These are phyloP conservation scores for Apiospora pterosperma DNA, from an alignment of 2,329 filamentous ascomycete genomes.

Conservation along the genomic window DNA sequence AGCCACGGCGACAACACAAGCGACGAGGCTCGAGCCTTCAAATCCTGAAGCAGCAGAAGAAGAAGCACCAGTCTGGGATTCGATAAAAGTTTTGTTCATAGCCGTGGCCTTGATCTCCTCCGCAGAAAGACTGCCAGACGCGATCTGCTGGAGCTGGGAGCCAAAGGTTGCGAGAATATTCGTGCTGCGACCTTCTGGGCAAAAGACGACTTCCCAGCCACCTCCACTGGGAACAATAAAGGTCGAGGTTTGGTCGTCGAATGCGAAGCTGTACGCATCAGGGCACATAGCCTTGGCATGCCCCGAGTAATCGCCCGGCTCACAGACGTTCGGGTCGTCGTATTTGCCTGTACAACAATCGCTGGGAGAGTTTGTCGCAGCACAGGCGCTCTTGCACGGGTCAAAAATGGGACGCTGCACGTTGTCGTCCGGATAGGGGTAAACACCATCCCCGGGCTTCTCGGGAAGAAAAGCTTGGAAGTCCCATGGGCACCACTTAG, in stretches of 20 bases:
- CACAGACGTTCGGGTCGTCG: slow-evolving; percentile 59
- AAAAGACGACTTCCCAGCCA: slow-evolving; percentile 77
- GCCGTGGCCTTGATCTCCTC: slow-evolving; percentile 28
- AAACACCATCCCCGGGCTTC: slow-evolving; percentile 71
- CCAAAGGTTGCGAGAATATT: slow-evolving; percentile 54
- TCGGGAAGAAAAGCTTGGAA: slow-evolving; percentile 65
- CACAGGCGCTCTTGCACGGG: slow-evolving; percentile 75
- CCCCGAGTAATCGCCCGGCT: slow-evolving; percentile 64
- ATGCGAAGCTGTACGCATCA: slow-evolving; percentile 79
- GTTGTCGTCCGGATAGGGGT: slow-evolving; percentile 75
- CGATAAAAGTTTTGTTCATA: slow-evolving; percentile 33
- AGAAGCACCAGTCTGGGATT: slow-evolving; percentile 13
- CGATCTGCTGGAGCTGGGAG: slow-evolving; percentile 45
- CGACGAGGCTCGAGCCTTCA: background rate
- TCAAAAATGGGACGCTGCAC: slow-evolving; percentile 69
- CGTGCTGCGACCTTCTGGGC: slow-evolving; percentile 60
- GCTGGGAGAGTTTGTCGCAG: slow-evolving; percentile 60
- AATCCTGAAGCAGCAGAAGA: background rate
- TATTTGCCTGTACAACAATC: slow-evolving; percentile 77
- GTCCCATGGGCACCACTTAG: slow-evolving; percentile 78
- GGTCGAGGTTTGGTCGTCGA: slow-evolving; percentile 55
- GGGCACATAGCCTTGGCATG: slow-evolving; percentile 74
- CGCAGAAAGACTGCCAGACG: slow-evolving; percentile 35
- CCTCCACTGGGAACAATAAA: slow-evolving; percentile 65
- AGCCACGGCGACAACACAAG: background rate